phyloP scores from a whole-genome alignment of 805 yeast species.

The Sugiyamaella marilandica region DNA sequence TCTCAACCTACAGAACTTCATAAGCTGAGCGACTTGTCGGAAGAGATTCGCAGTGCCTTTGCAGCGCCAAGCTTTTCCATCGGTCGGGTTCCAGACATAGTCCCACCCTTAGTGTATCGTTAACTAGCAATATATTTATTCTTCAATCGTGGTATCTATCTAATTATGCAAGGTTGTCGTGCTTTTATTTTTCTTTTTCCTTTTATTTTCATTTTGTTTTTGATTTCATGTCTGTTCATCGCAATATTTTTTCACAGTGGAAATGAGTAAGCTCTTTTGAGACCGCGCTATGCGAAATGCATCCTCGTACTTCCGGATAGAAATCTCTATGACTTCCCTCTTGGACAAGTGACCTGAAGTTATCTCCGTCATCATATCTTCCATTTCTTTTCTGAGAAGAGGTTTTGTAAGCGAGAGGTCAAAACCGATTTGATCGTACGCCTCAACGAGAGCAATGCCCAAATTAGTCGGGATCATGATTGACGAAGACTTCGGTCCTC shows the following conservation, averaged over 20 bases:
- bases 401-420: conserved; percentile 84
- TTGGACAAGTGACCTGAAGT: conserved; percentile 58
- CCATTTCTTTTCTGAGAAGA: conserved; percentile 72
- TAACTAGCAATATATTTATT: conserved; percentile 6
- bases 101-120: conserved; percentile 30
- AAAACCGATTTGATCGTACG: conserved; percentile 74
- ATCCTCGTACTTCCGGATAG: conserved; percentile 53
- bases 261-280: conserved; percentile 37
- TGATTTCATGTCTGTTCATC: neutral
- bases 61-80: conserved; percentile 25
- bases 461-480: conserved; percentile 68
- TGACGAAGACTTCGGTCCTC: conserved; percentile 1
- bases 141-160: neutral
- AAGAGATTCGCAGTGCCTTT: conserved; percentile 45
- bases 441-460: conserved; percentile 84
- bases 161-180: neutral
- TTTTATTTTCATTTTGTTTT: too few species aligned
- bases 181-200: too few species aligned
- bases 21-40: conserved; percentile 39
- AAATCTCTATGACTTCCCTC: conserved; percentile 50
- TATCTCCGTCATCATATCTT: conserved; percentile 57
- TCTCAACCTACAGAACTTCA: conserved; percentile 29
- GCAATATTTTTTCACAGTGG: conserved; percentile 29
- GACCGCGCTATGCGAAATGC: conserved; percentile 50
- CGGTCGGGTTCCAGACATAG: conserved; percentile 31